Evolutionary conservation across 768 basidiomycete species (phyloP), one percentile per base, ranked within the genome.

Genomic region (Russula emetica): DNA sequence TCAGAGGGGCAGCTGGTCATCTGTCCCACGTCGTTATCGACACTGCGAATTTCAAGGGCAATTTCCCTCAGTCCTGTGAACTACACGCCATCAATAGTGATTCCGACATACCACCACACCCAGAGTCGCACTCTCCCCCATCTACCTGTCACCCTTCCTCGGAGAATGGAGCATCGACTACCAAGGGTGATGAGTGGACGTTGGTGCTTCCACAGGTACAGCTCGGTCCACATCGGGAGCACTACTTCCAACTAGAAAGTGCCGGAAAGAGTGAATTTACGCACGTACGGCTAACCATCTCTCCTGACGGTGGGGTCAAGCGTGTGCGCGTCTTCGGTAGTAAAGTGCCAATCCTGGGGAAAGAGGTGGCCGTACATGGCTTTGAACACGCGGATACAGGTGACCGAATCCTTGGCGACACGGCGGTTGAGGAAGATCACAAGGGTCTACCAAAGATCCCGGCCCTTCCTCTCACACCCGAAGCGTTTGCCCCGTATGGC

Each of bases 241-340:
- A 98, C 72, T 90, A 82, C 74, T 94, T 97, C 78, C 88, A 90
- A 71, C 78, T 96, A 63, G 85, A 88, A 69, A 82, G 86, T 71
- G 80, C 83, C 20, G 75, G 79, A 55, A 82, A 76, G 14, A 74
- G 73, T 62, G 72, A 78, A 22, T 95, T 85, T 73, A 94, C 86
- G 16, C 96, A 99, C 74, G 82, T 98, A 62, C 85, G 86, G 69
- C 76, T 97, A 63, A 92, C 90, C 22, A 96, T 97, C 69, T 83
- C 89, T 72, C 97, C 97, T 1, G 96, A 99, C 71, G 97, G 97
- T 49, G 97, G 97, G 28, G 76, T 98, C 72, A 98, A 98, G 76
- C 84, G 97, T 26, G 79, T 99, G n/a, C 83, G 97, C 63, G 74
- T 97, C 78, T 85, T 67, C 93, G 97, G 6, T 76, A 80, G 59